phyloP scores from a whole-genome alignment of 83 land plant species.

The Picea abies region DNA sequence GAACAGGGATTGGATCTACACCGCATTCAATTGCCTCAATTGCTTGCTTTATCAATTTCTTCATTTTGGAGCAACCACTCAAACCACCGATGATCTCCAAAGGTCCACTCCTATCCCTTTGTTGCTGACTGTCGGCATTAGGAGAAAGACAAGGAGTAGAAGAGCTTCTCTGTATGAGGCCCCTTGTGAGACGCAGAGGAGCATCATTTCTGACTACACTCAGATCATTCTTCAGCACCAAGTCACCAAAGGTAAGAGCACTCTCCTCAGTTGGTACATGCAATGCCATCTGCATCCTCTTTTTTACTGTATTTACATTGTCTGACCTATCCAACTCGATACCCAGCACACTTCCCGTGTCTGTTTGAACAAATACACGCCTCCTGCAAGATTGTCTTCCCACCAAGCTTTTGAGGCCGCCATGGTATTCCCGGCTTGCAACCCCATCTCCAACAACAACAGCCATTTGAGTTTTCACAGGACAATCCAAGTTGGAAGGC shows the following conservation, averaged over 20 bases:
- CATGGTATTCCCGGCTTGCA: constrained; percentile 24
- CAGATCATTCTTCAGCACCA: constrained; percentile 35
- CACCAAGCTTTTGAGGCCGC: constrained; percentile 5
- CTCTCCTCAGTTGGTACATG: constrained; percentile 44
- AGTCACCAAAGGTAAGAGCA: constrained; percentile 39
- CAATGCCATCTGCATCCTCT: constrained; percentile 37
- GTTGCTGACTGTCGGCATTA: constrained; percentile 22
- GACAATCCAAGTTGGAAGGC: constrained; percentile 57
- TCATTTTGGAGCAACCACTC: constrained; percentile 27
- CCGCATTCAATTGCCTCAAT: constrained; percentile 56
- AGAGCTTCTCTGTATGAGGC: constrained; percentile 52
- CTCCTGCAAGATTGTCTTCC: constrained; percentile 27
- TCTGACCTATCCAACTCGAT: constrained; percentile 43
- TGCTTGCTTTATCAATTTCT: constrained; percentile 48
- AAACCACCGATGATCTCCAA: constrained; percentile 69
- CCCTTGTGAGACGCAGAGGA: constrained; percentile 47
- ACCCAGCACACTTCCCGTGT: constrained; percentile 40
- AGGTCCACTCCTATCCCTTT: constrained; percentile 48
- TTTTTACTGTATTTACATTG: constrained; percentile 37
- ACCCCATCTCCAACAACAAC: constrained; percentile 43
- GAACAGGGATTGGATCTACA: constrained; percentile 60
- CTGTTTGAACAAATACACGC: constrained; percentile 43
- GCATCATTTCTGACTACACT: constrained; percentile 49
- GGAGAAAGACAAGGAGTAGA: constrained; percentile 76
- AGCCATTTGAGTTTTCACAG: constrained; percentile 61